Conservation (phyloP, 345 rosid species). For the Boechera divaricarpa region DNA sequence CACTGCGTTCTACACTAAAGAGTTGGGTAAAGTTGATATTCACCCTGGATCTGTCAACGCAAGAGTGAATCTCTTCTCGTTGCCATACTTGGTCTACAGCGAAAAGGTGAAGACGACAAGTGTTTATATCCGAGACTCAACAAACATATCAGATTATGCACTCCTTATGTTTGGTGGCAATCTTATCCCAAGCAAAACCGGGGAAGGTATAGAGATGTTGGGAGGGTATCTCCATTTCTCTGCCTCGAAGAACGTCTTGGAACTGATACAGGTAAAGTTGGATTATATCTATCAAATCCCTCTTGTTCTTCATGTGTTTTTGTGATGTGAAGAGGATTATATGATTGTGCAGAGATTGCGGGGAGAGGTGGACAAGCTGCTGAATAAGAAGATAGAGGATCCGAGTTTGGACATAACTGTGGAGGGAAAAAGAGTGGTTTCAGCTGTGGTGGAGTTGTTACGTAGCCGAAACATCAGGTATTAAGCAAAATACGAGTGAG, state of each 20-base stretch:
- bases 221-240: conserved; percentile 98
- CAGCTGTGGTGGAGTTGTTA: conserved; percentile 82
- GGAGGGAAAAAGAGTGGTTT: conserved; percentile 89
- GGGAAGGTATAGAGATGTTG: conserved; percentile 95
- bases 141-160: conserved; percentile 96
- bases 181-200: conserved; percentile 71
- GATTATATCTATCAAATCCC: conserved; percentile 6
- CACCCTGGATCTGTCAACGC: conserved; percentile 98
- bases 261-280: conserved; percentile 70
- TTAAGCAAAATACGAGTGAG: conserved; percentile 6
- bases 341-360: conserved; percentile 65
- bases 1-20: conserved; percentile 86
- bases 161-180: conserved; percentile 89
- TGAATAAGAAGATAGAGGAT: conserved; percentile 83
- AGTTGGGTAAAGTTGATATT: conserved; percentile 90
- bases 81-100: conserved; percentile 90
- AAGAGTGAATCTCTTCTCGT: conserved; percentile 70
- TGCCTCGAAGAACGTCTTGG: conserved; percentile 75
- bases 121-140: conserved; percentile 81
- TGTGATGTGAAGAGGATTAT: conserved; percentile 9
- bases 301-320: neutral
- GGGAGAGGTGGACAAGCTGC: conserved; percentile 79
- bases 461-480: conserved; percentile 55
- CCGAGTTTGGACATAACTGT: conserved; percentile 76
- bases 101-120: conserved; percentile 90